These are phyloP conservation scores for Erysiphe pulchra DNA, from an alignment of 2,329 filamentous ascomycete genomes.

Conservation along the genomic window DNA sequence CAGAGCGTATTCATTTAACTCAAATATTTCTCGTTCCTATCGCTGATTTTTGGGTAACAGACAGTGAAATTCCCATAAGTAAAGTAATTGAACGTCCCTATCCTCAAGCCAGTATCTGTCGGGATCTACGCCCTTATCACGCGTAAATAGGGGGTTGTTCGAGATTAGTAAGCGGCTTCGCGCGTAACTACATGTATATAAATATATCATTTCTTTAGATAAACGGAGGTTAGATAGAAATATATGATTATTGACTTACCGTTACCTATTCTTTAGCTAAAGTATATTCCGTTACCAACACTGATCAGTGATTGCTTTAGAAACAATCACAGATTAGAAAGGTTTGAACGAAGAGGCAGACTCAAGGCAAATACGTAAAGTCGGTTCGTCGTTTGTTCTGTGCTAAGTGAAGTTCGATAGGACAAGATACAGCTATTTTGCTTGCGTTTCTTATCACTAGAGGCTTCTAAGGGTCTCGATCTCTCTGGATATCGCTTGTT, in stretches of 20 bases:
- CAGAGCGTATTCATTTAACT: too few species aligned
- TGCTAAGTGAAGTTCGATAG: not conserved
- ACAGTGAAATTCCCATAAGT: too few species aligned
- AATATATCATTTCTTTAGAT: too few species aligned
- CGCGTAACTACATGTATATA: too few species aligned
- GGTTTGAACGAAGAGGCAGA: not conserved
- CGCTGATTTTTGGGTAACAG: too few species aligned
- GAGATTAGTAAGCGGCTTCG: not conserved
- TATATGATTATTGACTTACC: too few species aligned
- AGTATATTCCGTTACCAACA: not conserved
- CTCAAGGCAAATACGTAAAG: not conserved
- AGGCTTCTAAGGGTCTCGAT: not conserved
- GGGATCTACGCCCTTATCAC: not conserved
- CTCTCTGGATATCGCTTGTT: not conserved
- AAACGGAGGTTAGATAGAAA: too few species aligned
- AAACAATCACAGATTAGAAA: not conserved
- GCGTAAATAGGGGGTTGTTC: not conserved
- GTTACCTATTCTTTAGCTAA: too few species aligned
- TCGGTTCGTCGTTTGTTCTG: not conserved
- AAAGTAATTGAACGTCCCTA: too few species aligned
- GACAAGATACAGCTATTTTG: not conserved
- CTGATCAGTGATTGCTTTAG: not conserved
- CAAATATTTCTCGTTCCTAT: too few species aligned
- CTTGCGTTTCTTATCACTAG: not conserved
- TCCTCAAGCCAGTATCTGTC: too few species aligned